Percentiles rank a stretch among this genome's conserved stretches.
Evolutionary conservation across 2,329 filamentous ascomycete genomes (phyloP).

Genomic region (Myriosclerotinia curreyana): DNA sequence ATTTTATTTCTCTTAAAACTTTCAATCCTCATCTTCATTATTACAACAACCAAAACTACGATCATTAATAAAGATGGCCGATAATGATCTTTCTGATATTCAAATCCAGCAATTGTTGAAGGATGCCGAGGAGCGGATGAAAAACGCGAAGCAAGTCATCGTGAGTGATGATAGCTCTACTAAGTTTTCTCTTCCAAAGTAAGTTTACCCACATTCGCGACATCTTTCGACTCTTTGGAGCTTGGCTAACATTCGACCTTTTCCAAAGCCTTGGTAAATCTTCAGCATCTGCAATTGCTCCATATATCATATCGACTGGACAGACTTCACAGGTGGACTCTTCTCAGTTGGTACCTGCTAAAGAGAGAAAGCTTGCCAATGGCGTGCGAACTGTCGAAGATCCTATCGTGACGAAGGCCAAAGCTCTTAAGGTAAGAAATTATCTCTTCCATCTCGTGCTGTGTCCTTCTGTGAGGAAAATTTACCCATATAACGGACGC

Average conservation of each 20-base stretch:
- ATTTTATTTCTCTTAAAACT: conserved; percentile 15
- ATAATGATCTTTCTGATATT: conserved; percentile 56
- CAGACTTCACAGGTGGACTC: conserved; percentile 53
- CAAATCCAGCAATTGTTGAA: conserved; percentile 61
- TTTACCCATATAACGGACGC: conserved; percentile 72
- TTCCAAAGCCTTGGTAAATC: conserved; percentile 14
- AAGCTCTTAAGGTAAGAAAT: conserved; percentile 50
- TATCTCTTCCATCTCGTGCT: conserved; percentile 22
- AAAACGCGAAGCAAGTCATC: conserved; percentile 39
- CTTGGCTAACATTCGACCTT: background rate
- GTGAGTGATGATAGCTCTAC: conserved; percentile 11
- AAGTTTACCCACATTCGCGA: background rate
- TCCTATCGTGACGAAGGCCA: conserved; percentile 47
- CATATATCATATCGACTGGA: conserved; percentile 53
- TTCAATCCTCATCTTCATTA: conserved; percentile 6
- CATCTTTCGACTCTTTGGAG: background rate
- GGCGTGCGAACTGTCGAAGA: conserved; percentile 53
- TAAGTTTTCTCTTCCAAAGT: conserved; percentile 25
- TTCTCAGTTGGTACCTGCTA: conserved; percentile 48
- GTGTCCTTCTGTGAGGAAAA: conserved; percentile 67
- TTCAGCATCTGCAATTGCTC: conserved; percentile 41
- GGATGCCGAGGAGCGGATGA: conserved; percentile 59
- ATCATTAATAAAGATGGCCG: conserved; percentile 30
- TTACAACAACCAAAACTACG: background rate
- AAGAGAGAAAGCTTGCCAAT: conserved; percentile 48